These are phyloP conservation scores for Aspergillus sp. DNA, from an alignment of 2,329 filamentous ascomycete genomes.

Conservation along the genomic window DNA sequence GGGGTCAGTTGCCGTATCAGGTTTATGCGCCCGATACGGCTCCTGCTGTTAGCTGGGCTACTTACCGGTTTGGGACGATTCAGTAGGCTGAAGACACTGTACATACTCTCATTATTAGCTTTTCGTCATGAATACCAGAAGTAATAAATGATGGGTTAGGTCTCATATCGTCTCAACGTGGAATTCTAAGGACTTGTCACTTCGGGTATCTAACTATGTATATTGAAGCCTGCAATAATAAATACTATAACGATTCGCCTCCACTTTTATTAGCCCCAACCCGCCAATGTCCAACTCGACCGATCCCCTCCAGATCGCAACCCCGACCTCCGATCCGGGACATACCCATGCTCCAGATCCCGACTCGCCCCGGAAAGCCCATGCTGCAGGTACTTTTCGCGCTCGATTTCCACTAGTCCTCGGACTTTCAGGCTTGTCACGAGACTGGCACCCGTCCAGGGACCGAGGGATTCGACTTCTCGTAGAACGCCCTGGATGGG, in stretches of 20 bases:
- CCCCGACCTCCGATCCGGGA: constrained; percentile 33
- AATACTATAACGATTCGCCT: not conserved
- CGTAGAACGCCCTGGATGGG: constrained; percentile 34
- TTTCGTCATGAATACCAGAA: no score
- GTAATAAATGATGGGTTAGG: no score
- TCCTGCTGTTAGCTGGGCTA: constrained; percentile 37
- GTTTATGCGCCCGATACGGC: constrained; percentile 34
- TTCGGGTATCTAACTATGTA: not conserved
- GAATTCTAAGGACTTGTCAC: not conserved
- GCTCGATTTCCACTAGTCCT: constrained; percentile 56
- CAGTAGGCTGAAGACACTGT: not conserved
- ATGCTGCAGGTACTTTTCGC: constrained; percentile 52
- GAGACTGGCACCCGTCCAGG: constrained; percentile 59
- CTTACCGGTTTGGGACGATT: constrained; percentile 36
- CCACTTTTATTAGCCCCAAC: constrained; percentile 32
- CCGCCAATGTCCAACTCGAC: constrained; percentile 43
- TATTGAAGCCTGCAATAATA: not conserved
- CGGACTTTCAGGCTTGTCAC: constrained; percentile 51
- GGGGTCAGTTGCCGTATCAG: constrained; percentile 53
- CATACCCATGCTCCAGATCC: constrained; percentile 30
- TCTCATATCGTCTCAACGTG: not conserved
- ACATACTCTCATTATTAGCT: no score
- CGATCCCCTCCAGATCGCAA: constrained; percentile 35
- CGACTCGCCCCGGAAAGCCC: constrained; percentile 40
- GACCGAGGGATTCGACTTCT: constrained; percentile 53